These are phyloP conservation scores for Chaetoscypha palmicola DNA, from an alignment of 2,329 filamentous ascomycete genomes.

Conservation along the genomic window DNA sequence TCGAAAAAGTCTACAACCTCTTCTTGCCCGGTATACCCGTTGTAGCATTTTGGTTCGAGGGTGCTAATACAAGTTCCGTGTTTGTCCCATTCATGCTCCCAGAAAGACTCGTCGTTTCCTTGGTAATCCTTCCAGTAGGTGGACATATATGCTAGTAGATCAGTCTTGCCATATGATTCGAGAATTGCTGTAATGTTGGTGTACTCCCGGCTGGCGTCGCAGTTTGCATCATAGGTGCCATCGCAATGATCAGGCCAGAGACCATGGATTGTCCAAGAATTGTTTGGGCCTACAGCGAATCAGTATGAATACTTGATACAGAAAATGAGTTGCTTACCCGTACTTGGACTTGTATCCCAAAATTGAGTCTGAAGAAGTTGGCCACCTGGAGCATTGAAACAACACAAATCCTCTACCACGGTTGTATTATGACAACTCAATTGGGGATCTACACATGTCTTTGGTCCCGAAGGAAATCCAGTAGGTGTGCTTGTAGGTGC, in stretches of 20 bases:
- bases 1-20: slow-evolving; percentile 65
- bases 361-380: background rate
- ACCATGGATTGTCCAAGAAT: slow-evolving; percentile 68
- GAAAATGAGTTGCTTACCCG: background rate
- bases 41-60: slow-evolving; percentile 59
- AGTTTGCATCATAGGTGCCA: slow-evolving; percentile 58
- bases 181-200: slow-evolving; percentile 22
- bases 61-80: slow-evolving; percentile 70
- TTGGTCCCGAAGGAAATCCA: slow-evolving; percentile 9
- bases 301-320: background rate
- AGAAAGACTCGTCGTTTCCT: slow-evolving; percentile 53
- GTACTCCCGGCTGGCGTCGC: slow-evolving; percentile 52
- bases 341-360: background rate
- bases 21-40: slow-evolving; percentile 35
- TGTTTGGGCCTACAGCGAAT: slow-evolving; percentile 45
- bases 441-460: slow-evolving; percentile 21
- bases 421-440: slow-evolving; percentile 53
- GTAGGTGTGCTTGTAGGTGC: slow-evolving; percentile 2
- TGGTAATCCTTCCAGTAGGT: slow-evolving; percentile 63
- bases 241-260: slow-evolving; percentile 60
- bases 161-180: background rate
- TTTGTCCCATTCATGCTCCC: slow-evolving; percentile 70
- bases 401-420: slow-evolving; percentile 53
- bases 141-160: slow-evolving; percentile 55
- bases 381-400: slow-evolving; percentile 55